These are phyloP conservation scores for Cornus controversa DNA, from an alignment of 148 eudicot genomes.

Conservation along the genomic window DNA sequence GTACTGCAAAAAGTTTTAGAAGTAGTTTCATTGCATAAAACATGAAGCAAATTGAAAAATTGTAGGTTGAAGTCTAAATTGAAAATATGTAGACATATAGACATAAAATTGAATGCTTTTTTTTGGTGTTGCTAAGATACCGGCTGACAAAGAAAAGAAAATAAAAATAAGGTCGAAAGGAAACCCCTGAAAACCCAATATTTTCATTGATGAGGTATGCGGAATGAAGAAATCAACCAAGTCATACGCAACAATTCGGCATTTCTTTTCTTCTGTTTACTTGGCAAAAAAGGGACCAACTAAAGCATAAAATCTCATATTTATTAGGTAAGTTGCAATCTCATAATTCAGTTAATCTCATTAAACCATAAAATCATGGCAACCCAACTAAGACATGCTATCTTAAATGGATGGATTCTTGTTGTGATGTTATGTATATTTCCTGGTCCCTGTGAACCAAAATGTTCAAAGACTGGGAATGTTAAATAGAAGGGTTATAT, in stretches of 20 bases:
- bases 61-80: background rate
- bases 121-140: background rate
- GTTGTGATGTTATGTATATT: too few species aligned
- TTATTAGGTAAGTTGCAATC: too few species aligned
- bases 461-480: background rate
- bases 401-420: background rate
- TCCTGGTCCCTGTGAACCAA: background rate
- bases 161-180: too few species aligned
- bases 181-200: background rate
- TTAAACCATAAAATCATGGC: too few species aligned
- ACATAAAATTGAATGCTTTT: background rate
- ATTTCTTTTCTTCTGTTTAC: too few species aligned
- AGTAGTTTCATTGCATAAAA: background rate
- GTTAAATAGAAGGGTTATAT: background rate
- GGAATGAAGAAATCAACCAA: too few species aligned
- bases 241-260: too few species aligned
- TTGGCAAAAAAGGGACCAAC: too few species aligned
- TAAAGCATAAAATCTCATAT: too few species aligned
- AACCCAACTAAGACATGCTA: background rate
- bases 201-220: background rate
- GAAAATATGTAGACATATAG: background rate
- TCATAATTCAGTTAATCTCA: too few species aligned
- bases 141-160: background rate
- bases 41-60: background rate
- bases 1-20: too few species aligned